These are phyloP conservation scores for Colletotrichum chlorophyti DNA, from an alignment of 2,329 filamentous ascomycete genomes.

Conservation along the genomic window DNA sequence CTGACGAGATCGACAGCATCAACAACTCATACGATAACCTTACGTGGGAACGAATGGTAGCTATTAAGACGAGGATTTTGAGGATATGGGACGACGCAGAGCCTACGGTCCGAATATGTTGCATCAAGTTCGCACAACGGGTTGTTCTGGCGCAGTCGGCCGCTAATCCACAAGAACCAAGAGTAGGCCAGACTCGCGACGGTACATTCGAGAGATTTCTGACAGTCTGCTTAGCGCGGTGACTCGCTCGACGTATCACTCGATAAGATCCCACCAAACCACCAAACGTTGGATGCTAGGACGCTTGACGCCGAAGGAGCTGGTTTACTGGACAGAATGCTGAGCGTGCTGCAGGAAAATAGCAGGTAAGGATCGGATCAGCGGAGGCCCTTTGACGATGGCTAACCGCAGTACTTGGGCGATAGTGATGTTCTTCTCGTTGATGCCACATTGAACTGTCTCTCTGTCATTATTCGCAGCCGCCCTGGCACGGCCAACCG, in stretches of 20 bases:
- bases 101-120: slow-evolving; percentile 84
- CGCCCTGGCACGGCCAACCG: slow-evolving; percentile 83
- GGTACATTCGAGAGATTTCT: slow-evolving; percentile 26
- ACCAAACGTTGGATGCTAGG: slow-evolving; percentile 78
- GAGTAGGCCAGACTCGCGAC: slow-evolving; percentile 62
- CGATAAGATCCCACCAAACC: slow-evolving; percentile 82
- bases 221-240: slow-evolving; percentile 45
- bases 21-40: slow-evolving; percentile 82
- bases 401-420: slow-evolving; percentile 15
- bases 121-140: slow-evolving; percentile 95
- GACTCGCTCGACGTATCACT: slow-evolving; percentile 78
- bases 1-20: slow-evolving; percentile 66
- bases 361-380: slow-evolving; percentile 66
- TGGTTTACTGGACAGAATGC: slow-evolving; percentile 86
- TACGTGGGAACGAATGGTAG: slow-evolving; percentile 86
- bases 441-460: slow-evolving; percentile 88
- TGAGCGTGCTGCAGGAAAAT: slow-evolving; percentile 85
- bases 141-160: slow-evolving; percentile 91
- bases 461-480: slow-evolving; percentile 82
- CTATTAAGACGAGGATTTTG: slow-evolving; percentile 89
- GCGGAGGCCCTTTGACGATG: neutral
- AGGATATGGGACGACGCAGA: slow-evolving; percentile 84
- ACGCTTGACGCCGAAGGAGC: slow-evolving; percentile 92
- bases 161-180: slow-evolving; percentile 80
- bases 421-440: slow-evolving; percentile 84